A percentile compares a stretch with the other conserved stretches of the same genome.
These are phyloP conservation scores for Paramyrothecium roridum DNA, from an alignment of 2,329 filamentous ascomycete species.

Conservation along the genomic window DNA sequence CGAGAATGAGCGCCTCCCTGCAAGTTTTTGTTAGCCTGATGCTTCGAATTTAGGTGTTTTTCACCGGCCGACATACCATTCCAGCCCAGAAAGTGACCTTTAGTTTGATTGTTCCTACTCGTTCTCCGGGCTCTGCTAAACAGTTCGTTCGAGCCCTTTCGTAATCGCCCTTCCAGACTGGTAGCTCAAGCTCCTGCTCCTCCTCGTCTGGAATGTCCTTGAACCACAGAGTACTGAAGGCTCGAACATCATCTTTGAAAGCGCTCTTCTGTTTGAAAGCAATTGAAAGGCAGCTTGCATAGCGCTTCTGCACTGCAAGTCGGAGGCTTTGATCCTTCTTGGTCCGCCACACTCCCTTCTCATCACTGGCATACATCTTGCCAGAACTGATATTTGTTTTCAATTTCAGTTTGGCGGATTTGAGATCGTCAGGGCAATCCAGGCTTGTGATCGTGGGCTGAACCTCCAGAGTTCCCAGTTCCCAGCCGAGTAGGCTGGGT, in stretches of 20 bases:
- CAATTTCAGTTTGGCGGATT: conserved; percentile 54
- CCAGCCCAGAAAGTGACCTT: conserved; percentile 31
- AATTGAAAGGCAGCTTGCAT: conserved; percentile 52
- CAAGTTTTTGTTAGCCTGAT: conserved; percentile 2
- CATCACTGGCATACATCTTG: conserved; percentile 52
- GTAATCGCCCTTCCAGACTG: conserved; percentile 62
- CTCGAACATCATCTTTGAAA: conserved; percentile 53
- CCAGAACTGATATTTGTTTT: conserved; percentile 53
- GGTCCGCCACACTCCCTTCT: conserved; percentile 48
- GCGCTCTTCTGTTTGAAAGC: conserved; percentile 40
- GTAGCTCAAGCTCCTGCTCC: conserved; percentile 52
- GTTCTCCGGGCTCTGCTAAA: conserved; percentile 41
- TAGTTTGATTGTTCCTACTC: conserved; percentile 41
- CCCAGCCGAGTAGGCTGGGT: conserved; percentile 61
- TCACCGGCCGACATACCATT: conserved; percentile 20
- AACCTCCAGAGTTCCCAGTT: conserved; percentile 67
- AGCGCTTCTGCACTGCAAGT: conserved; percentile 59
- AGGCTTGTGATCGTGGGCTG: conserved; percentile 43
- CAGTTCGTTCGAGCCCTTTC: conserved; percentile 44
- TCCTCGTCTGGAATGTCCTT: conserved; percentile 68
- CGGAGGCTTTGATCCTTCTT: conserved; percentile 40
- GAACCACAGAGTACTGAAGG: conserved; percentile 66
- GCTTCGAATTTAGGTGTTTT: background rate
- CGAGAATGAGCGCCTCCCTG: conserved; percentile 31
- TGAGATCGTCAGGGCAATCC: conserved; percentile 43